Percentiles rank a stretch among this genome's conserved stretches.
These are phyloP conservation scores for Nakazawaea siamensis DNA, from an alignment of 805 yeast species.

Conservation along the genomic window DNA sequence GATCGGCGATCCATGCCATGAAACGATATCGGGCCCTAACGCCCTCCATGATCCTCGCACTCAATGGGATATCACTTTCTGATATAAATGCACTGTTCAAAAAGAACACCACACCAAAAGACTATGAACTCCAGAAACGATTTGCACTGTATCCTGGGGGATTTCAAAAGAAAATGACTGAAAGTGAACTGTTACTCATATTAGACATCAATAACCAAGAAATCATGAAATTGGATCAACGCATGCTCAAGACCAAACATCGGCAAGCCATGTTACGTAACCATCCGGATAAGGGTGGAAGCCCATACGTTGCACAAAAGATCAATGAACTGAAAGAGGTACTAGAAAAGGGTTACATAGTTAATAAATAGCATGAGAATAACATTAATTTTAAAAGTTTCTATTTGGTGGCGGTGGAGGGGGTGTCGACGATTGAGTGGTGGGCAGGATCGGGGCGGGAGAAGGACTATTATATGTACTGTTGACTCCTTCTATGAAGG, in stretches of 20 bases:
- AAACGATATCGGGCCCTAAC: conserved; percentile 22
- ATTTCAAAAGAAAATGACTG: conserved; percentile 56
- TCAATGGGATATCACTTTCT: conserved; percentile 26
- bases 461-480: too few relatives aligned
- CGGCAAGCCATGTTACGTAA: conserved; percentile 70
- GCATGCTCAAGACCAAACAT: conserved; percentile 60
- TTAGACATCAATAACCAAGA: conserved; percentile 51
- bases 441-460: too few relatives aligned
- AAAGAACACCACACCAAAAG: conserved; percentile 7
- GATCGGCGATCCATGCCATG: conserved; percentile 27
- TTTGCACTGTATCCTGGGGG: conserved; percentile 48
- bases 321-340: conserved; percentile 81
- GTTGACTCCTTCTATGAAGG: neutral
- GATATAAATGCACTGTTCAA: conserved; percentile 6
- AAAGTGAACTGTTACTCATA: conserved; percentile 61
- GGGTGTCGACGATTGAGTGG: too few relatives aligned
- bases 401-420: conserved; percentile 1
- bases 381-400: too few relatives aligned
- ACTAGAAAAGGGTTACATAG: conserved; percentile 19
- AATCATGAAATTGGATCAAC: conserved; percentile 37
- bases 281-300: conserved; percentile 89
- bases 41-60: conserved; percentile 27
- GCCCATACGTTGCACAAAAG: conserved; percentile 73
- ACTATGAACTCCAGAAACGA: conserved; percentile 15
- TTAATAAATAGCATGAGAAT: too few relatives aligned